Base-by-base conservation (phyloP, 768 basidiomycete genomes). In the Candolleomyces efflorescens region DNA sequence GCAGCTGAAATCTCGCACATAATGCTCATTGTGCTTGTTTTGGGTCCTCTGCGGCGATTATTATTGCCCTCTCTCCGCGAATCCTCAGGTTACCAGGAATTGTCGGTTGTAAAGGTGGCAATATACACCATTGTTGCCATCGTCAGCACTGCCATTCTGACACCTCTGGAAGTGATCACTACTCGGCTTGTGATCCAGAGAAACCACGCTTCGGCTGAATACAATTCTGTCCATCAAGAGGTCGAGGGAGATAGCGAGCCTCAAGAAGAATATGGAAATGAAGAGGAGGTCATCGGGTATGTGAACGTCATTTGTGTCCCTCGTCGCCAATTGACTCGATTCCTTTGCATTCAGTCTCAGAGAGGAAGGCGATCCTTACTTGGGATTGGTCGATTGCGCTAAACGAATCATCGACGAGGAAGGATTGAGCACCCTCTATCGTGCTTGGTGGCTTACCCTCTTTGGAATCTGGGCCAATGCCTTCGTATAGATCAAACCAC, bases 241-340 rank as follows among this genome's bases (percentile, higher is more conserved):
- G 82, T 83, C 17, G 86, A 86, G 41, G 83, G 82, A 5, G 85
- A 88, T 63, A 75, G 73, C 2, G 81, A 89, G 57, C 81, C 83
- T 47, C 72, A 74, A 1, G 70, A 74, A 5, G 88, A 90, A 62
- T 93, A 84, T 63, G 88, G 86, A 15, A 70, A 75, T 5, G 85
- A 88, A 24, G 91, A 94, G 65, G 92, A 94, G 62, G 92, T 94
- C 17, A 91, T 94, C 60, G 90, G 90, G 89, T 89, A 62, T 52
- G 84, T 64, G 18, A 3, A 24, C 38, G 24, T 44, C 54, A 37
- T 47, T 27, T 51, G 55, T 38, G 48, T 18, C 41, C 32, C 39
- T 3, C 23, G 24, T 26, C 47, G 26, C 23, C 32, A 45, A 6
- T 46, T 55, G 36, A 46, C 39, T 64, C 50, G 64, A 23, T 60